phyloP scores from a whole-genome alignment of 495 filamentous ascomycete species.

The Hypomontagnella monticulosa region DNA sequence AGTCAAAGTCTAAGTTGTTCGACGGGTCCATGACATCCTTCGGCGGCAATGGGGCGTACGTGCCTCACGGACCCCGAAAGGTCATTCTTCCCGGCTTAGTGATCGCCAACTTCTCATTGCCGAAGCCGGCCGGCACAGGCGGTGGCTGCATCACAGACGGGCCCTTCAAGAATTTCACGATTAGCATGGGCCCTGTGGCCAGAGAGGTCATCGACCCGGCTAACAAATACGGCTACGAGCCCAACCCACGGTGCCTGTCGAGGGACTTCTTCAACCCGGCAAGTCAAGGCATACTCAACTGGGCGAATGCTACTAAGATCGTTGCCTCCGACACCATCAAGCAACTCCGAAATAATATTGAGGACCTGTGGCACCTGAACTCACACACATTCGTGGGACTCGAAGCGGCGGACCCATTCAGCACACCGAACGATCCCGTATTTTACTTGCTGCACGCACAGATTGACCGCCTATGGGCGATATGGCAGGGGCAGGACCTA shows the following conservation, averaged over 20 bases:
- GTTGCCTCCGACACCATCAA: constrained; percentile 27
- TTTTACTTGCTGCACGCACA: constrained; percentile 74
- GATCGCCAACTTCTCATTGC: constrained; percentile 39
- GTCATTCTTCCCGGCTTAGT: constrained; percentile 40
- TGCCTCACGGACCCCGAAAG: constrained; percentile 43
- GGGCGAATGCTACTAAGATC: constrained; percentile 29
- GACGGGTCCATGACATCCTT: constrained; percentile 69
- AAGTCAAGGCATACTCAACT: constrained; percentile 22
- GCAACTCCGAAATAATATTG: constrained; percentile 27
- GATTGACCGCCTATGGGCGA: constrained; percentile 72
- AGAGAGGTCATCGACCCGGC: constrained; percentile 50
- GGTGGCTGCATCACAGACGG: constrained; percentile 71
- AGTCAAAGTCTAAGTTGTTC: constrained; percentile 66
- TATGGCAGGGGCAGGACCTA: constrained; percentile 67
- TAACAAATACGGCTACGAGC: constrained; percentile 30
- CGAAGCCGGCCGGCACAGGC: constrained; percentile 62
- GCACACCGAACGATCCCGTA: constrained; percentile 67
- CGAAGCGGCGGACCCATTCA: constrained; percentile 58
- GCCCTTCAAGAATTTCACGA: constrained; percentile 55
- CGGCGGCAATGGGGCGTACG: constrained; percentile 65
- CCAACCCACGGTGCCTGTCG: constrained; percentile 68
- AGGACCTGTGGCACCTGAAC: constrained; percentile 29
- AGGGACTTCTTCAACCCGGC: constrained; percentile 63
- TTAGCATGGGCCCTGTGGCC: constrained; percentile 36
- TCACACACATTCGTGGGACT: constrained; percentile 42